These are phyloP conservation scores for Auxenochlorella pyrenoidosa DNA, from an alignment of 139 green algal genomes.

Conservation along the genomic window DNA sequence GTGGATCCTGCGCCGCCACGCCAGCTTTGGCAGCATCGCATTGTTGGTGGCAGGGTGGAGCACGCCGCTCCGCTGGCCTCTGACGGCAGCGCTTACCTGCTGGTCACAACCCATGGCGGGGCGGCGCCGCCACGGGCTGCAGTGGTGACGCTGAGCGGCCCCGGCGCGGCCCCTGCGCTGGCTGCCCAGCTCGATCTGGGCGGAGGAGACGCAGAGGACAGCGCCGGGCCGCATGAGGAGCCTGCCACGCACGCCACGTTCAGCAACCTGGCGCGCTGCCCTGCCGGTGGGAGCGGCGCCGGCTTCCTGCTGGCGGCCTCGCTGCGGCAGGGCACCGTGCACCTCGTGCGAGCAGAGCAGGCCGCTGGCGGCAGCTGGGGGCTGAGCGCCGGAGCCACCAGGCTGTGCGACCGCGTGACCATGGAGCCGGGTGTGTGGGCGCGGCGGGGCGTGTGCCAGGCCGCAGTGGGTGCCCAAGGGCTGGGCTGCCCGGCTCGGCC, in stretches of 20 bases:
- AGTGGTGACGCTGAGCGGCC: background rate
- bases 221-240: background rate
- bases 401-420: background rate
- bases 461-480: too few relatives aligned
- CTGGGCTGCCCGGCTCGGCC: too few relatives aligned
- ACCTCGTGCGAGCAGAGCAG: background rate
- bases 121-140: background rate
- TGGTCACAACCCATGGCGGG: background rate
- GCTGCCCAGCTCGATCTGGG: background rate
- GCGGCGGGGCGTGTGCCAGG: background rate
- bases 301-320: background rate
- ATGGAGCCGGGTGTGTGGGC: background rate
- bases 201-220: background rate
- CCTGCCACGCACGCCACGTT: background rate
- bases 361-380: background rate
- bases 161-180: background rate
- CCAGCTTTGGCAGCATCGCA: background rate
- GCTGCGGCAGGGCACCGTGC: constrained; percentile 4
- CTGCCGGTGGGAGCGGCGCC: background rate
- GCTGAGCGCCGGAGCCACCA: background rate
- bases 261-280: constrained; percentile 17
- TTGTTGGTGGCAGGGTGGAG: background rate
- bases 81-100: background rate
- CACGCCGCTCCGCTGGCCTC: background rate
- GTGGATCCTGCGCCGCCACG: background rate